Conservation (phyloP, 345 rosid species). For the Limnanthes douglasii region DNA sequence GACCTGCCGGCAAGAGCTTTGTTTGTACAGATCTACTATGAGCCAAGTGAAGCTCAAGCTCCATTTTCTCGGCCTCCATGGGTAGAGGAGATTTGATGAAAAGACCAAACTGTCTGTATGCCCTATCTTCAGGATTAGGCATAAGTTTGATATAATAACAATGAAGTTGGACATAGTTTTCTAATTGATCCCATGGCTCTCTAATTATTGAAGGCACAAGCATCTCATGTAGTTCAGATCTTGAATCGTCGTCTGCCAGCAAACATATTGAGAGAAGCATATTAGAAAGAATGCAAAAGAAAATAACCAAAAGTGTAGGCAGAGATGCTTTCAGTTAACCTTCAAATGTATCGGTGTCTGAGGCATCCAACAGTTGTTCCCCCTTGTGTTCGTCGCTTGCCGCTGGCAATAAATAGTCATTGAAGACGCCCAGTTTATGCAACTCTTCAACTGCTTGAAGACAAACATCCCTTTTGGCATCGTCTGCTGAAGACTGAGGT, state of each 20-base stretch:
- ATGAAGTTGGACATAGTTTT: slow-evolving; percentile 18
- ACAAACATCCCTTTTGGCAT: slow-evolving; percentile 77
- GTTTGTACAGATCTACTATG: slow-evolving; percentile 57
- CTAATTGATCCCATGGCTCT: slow-evolving; percentile 34
- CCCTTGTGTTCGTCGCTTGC: slow-evolving; percentile 24
- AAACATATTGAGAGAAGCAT: slow-evolving; percentile 9
- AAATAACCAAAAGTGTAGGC: slow-evolving; percentile 2
- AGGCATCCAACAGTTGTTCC: slow-evolving; percentile 14
- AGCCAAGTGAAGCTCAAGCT: slow-evolving; percentile 79
- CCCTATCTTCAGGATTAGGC: slow-evolving; percentile 67
- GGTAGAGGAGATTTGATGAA: slow-evolving; percentile 75
- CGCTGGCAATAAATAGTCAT: slow-evolving; percentile 45
- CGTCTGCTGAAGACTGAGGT: slow-evolving; percentile 49
- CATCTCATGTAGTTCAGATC: slow-evolving; percentile 68
- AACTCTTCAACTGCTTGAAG: slow-evolving; percentile 65
- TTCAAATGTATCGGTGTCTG: slow-evolving; percentile 23
- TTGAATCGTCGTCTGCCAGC: slow-evolving; percentile 35
- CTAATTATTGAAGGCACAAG: slow-evolving; percentile 44
- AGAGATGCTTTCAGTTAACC: slow-evolving; percentile 26
- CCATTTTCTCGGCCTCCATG: slow-evolving; percentile 56
- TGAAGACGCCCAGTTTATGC: slow-evolving; percentile 70
- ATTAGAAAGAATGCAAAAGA: neutral
- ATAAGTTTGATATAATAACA: slow-evolving; percentile 46
- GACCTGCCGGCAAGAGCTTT: slow-evolving; percentile 37
- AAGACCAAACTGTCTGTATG: slow-evolving; percentile 59